Evolutionary conservation across 208 protist species (phyloP).

Genomic region (Trypanosoma melophagium): DNA sequence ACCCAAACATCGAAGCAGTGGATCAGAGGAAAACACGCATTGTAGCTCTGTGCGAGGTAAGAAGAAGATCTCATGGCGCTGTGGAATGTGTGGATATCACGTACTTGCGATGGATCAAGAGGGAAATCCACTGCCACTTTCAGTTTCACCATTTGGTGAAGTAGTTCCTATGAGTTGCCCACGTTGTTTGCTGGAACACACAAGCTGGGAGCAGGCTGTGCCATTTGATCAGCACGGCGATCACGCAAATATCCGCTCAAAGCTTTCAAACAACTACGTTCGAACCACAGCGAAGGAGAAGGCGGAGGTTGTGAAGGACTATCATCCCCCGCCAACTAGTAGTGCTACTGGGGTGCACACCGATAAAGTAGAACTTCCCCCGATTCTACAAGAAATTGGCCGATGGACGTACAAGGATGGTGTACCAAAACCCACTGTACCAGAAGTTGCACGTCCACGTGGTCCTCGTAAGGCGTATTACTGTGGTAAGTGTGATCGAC

Average conservation of each 20-base stretch:
- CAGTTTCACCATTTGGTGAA: conserved; percentile 63
- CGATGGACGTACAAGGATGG: conserved; percentile 18
- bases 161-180: conserved; percentile 75
- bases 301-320: neutral
- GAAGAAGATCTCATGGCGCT: conserved; percentile 69
- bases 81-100: conserved; percentile 78
- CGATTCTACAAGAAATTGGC: conserved; percentile 28
- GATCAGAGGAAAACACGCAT: neutral
- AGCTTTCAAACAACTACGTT: conserved; percentile 74
- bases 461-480: conserved; percentile 52
- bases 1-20: too few species aligned
- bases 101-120: conserved; percentile 82
- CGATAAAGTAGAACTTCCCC: conserved; percentile 5
- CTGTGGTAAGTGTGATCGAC: conserved; percentile 65
- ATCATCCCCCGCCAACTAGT: neutral
- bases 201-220: conserved; percentile 54
- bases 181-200: conserved; percentile 72
- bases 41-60: neutral
- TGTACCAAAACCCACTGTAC: neutral
- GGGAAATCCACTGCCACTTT: conserved; percentile 63
- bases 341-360: neutral
- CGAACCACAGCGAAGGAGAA: neutral
- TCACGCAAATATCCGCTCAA: conserved; percentile 74
- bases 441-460: neutral
- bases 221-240: conserved; percentile 76